phyloP scores from a whole-genome alignment of 139 green algal genomes.

The Microglena sp. region DNA sequence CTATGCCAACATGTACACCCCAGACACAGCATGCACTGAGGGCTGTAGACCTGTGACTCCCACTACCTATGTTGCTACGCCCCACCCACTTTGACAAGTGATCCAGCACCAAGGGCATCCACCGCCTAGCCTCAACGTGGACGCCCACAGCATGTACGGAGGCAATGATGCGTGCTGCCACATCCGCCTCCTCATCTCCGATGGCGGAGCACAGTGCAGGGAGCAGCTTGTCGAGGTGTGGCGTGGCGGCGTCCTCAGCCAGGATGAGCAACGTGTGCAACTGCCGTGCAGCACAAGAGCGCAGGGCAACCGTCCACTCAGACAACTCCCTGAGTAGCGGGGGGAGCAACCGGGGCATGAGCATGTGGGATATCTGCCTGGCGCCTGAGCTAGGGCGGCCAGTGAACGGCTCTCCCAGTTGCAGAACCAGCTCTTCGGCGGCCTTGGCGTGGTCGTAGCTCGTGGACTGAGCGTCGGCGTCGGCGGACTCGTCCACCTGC shows the following conservation, averaged over 20 bases:
- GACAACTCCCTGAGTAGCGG: constrained; percentile 33
- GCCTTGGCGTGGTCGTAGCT: neutral
- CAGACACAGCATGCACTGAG: too few species aligned
- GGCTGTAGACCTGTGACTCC: too few species aligned
- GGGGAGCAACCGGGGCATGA: constrained; percentile 46
- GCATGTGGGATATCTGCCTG: constrained; percentile 21
- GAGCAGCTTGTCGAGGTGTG: constrained; percentile 37
- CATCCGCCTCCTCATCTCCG: constrained; percentile 45
- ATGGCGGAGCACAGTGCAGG: constrained; percentile 37
- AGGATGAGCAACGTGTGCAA: constrained; percentile 42
- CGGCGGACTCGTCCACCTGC: too few species aligned
- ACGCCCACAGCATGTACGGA: constrained; percentile 41
- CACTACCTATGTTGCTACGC: too few species aligned
- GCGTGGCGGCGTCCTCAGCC: constrained; percentile 20
- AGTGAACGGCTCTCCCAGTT: constrained; percentile 18
- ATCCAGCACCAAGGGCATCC: constrained; percentile 55
- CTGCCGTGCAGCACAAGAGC: constrained; percentile 30
- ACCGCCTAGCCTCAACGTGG: constrained; percentile 24
- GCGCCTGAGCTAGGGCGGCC: constrained; percentile 19
- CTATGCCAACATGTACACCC: too few species aligned
- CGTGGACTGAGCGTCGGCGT: too few species aligned
- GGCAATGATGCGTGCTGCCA: constrained; percentile 28
- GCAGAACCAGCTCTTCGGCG: constrained; percentile 10
- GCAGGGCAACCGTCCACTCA: constrained; percentile 44
- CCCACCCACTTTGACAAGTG: constrained; percentile 23